Percentiles rank a stretch among this genome's conserved stretches.
phyloP scores from a whole-genome alignment of 2,329 filamentous ascomycete species.

The Clonostachys rhizophaga region DNA sequence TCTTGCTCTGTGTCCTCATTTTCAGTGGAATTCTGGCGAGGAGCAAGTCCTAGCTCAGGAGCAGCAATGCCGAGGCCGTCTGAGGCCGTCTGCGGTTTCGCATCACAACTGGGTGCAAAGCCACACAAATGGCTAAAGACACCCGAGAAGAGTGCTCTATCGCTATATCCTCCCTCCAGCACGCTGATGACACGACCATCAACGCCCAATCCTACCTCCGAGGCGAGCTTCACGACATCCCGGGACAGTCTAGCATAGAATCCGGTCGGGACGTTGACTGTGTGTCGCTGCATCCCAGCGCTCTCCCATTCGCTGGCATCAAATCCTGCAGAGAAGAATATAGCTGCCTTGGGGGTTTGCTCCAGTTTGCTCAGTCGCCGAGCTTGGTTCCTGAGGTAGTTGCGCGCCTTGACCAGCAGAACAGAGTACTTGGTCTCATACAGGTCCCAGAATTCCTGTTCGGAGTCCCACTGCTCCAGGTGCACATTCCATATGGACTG shows the following conservation, averaged over 20 bases:
- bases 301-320: slow-evolving; percentile 96
- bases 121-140: slow-evolving; percentile 88
- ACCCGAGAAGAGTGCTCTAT: slow-evolving; percentile 83
- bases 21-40: slow-evolving; percentile 15
- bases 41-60: neutral
- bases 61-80: slow-evolving; percentile 5
- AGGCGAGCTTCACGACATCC: slow-evolving; percentile 77
- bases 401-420: slow-evolving; percentile 75
- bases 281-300: slow-evolving; percentile 89
- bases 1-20: neutral
- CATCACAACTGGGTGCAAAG: slow-evolving; percentile 51
- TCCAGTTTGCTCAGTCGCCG: slow-evolving; percentile 55
- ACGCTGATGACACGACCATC: slow-evolving; percentile 89
- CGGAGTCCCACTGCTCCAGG: slow-evolving; percentile 78
- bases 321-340: slow-evolving; percentile 94
- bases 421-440: slow-evolving; percentile 76
- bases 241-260: slow-evolving; percentile 91
- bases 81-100: slow-evolving; percentile 28
- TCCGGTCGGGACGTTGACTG: slow-evolving; percentile 91
- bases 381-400: slow-evolving; percentile 71
- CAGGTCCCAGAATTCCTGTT: slow-evolving; percentile 81
- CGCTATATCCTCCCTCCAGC: slow-evolving; percentile 92
- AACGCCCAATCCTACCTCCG: slow-evolving; percentile 71
- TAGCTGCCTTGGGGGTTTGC: slow-evolving; percentile 70
- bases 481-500: slow-evolving; percentile 98